A percentile compares a stretch with the other conserved stretches of the same genome.
Conservation (phyloP, 1,139 yeast species). For the Candida mesenterica region DNA sequence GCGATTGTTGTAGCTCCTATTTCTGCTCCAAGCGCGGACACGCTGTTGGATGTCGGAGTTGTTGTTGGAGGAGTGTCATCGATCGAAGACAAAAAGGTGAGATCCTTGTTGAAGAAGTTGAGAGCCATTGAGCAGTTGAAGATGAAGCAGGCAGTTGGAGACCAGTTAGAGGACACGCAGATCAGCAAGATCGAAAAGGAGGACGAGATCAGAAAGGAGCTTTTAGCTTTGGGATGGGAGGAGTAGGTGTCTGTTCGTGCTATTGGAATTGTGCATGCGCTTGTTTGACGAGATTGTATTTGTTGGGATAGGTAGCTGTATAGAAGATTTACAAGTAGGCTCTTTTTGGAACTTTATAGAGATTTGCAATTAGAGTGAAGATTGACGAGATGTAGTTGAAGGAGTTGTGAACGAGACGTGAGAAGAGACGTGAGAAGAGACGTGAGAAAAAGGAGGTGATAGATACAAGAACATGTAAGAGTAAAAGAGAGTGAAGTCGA, state of each 20-base stretch:
- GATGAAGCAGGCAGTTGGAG: constrained; percentile 81
- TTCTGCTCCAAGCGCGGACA: constrained; percentile 16
- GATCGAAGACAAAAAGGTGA: constrained; percentile 86
- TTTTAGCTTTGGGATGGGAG: constrained; percentile 72
- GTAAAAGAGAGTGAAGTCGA: no score
- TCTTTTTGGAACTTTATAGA: no score
- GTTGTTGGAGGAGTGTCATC: constrained; percentile 64
- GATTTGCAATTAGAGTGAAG: no score
- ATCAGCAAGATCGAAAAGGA: constrained; percentile 86
- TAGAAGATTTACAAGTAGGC: no score
- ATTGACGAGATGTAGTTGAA: no score
- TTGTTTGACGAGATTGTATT: neutral
- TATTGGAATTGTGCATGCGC: neutral
- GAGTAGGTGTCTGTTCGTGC: constrained; percentile 13
- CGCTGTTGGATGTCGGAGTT: constrained; percentile 22
- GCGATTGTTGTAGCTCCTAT: constrained; percentile 15
- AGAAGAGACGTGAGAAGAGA: no score
- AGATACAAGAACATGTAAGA: no score
- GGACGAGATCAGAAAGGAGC: constrained; percentile 70
- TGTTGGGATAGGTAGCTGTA: constrained; percentile 41
- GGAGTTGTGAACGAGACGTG: no score
- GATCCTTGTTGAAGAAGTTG: constrained; percentile 86
- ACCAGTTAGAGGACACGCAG: constrained; percentile 89
- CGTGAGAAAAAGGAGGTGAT: no score
- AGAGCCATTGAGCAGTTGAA: constrained; percentile 91